Evolutionary conservation across 208 protist genomes (phyloP).

Genomic region (Leishmania guyanensis): DNA sequence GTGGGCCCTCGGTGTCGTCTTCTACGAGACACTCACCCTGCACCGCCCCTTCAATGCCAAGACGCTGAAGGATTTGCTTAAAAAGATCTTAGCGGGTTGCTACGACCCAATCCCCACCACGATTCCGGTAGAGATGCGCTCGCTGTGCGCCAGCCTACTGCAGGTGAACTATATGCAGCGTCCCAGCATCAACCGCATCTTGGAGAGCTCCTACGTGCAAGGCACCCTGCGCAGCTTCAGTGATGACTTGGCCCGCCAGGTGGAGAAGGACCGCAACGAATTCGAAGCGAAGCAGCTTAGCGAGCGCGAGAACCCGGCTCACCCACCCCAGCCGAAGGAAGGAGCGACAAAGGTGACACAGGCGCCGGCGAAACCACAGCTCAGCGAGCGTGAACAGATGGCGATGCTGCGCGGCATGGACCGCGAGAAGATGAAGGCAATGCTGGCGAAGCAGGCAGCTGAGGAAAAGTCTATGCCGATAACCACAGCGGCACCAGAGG

Average conservation of each 20-base stretch:
- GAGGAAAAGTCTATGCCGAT: slow-evolving; percentile 23
- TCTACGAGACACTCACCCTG: slow-evolving; percentile 92
- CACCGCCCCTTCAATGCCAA: slow-evolving; percentile 89
- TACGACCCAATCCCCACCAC: slow-evolving; percentile 85
- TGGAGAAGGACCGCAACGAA: slow-evolving; percentile 80
- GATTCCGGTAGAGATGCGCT: slow-evolving; percentile 79
- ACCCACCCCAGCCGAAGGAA: slow-evolving; percentile 3
- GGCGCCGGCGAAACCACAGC: slow-evolving; percentile 46
- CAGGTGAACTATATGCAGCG: slow-evolving; percentile 83
- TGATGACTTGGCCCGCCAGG: slow-evolving; percentile 82
- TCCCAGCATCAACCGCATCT: slow-evolving; percentile 89
- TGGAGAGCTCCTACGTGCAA: slow-evolving; percentile 87
- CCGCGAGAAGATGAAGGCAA: slow-evolving; percentile 80
- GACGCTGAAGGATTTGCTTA: slow-evolving; percentile 89
- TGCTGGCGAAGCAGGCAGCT: slow-evolving; percentile 75
- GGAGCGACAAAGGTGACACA: slow-evolving; percentile 5
- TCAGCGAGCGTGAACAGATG: slow-evolving; percentile 87
- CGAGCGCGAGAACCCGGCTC: slow-evolving; percentile 16
- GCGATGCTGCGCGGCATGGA: slow-evolving; percentile 90
- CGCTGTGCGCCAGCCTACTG: slow-evolving; percentile 77
- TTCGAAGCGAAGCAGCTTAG: slow-evolving; percentile 63
- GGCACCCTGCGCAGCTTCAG: slow-evolving; percentile 79
- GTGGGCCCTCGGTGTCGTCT: slow-evolving; percentile 92
- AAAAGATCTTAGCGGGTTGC: slow-evolving; percentile 88
- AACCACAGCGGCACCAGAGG: slow-evolving; percentile 17